Base-by-base conservation (phyloP, 2,329 filamentous ascomycete species). In the Neocatenulostroma microsporum region DNA sequence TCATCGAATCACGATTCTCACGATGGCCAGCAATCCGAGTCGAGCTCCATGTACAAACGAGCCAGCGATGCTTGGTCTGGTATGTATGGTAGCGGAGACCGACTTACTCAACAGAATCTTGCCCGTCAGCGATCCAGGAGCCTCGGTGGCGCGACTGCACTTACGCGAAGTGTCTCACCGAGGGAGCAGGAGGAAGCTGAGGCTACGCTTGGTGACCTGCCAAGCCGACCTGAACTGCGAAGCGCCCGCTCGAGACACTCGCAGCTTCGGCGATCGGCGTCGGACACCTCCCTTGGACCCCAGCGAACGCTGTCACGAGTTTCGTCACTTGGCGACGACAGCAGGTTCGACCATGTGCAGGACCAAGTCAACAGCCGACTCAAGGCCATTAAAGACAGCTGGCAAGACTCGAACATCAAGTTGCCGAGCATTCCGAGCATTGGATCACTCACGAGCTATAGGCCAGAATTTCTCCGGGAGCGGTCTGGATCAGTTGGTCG, bases 321-420 rank as follows among this genome's bases (percentile, higher is more conserved):
- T 1, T 91, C 87, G 0, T 93, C 86, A 0, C 70, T 93, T 1
- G 88, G 88, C 2, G 85, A 95, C 54, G 84, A 89, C 50, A 76
- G 77, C 25, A 74, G 80, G 29, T 96, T 91, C 58, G 76, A 82
- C 33, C 71, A 91, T 58, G 78, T 94, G 10, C 76, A 80, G 28
- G 82, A 85, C 43, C 84, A 91, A 66, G 82, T 89, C 47, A 96
- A 95, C 53, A 86, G 83, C 49, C 75, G 89, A 27, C 72, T 91
- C 54, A 94, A 94, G 63, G 89, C 89, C 4, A 84, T 96, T 57
- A 83, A 80, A 54, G 88, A 95, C 57, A 93, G 82, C 54, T 76
- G 84, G 44, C 80, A 86, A 55, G 87, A 94, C 50, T 84, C 87
- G 2, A 84, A 79, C 37, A 82, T 88, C 61, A 84, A 79, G 53